Evolutionary conservation across 352 stramenopile species (phyloP).

Genomic region (Pythium vanterpoolii): DNA sequence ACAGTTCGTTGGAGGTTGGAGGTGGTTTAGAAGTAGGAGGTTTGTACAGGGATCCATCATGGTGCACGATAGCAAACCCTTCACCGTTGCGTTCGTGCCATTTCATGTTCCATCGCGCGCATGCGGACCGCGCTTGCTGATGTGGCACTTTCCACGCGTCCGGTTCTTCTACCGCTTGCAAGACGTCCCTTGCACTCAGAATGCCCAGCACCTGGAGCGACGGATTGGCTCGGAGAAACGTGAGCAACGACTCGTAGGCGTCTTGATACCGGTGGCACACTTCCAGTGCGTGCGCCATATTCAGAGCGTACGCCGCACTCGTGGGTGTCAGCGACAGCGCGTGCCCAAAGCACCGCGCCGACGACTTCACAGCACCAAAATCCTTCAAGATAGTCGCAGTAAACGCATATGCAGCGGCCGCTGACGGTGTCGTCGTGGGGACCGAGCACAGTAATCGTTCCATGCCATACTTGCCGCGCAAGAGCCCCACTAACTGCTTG

Average conservation of each 20-base stretch:
- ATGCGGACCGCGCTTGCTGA: background rate
- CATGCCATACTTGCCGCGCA: conserved; percentile 39
- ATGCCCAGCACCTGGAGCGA: conserved; percentile 28
- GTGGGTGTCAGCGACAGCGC: conserved; percentile 32
- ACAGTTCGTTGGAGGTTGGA: background rate
- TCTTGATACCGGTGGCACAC: conserved; percentile 36
- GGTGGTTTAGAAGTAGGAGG: background rate
- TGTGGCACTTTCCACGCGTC: conserved; percentile 21
- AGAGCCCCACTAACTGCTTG: conserved; percentile 42
- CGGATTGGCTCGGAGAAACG: conserved; percentile 42
- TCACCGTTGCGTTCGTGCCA: conserved; percentile 13
- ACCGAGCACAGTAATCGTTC: conserved; percentile 39
- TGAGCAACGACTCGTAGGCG: conserved; percentile 36
- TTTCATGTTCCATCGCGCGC: conserved; percentile 5
- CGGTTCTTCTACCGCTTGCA: conserved; percentile 30
- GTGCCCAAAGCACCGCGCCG: conserved; percentile 53
- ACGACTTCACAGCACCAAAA: conserved; percentile 47
- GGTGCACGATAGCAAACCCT: conserved; percentile 6
- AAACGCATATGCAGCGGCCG: conserved; percentile 67
- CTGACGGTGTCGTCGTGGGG: conserved; percentile 33
- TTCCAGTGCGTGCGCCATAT: conserved; percentile 62
- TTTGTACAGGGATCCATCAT: background rate
- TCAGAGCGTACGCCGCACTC: conserved; percentile 64
- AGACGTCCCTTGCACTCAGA: conserved; percentile 29
- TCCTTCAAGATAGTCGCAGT: conserved; percentile 77